A percentile compares a stretch with the other conserved stretches of the same genome.
Conservation (phyloP, 2,329 filamentous ascomycete species). For the Apiospora kogelbergensis region DNA sequence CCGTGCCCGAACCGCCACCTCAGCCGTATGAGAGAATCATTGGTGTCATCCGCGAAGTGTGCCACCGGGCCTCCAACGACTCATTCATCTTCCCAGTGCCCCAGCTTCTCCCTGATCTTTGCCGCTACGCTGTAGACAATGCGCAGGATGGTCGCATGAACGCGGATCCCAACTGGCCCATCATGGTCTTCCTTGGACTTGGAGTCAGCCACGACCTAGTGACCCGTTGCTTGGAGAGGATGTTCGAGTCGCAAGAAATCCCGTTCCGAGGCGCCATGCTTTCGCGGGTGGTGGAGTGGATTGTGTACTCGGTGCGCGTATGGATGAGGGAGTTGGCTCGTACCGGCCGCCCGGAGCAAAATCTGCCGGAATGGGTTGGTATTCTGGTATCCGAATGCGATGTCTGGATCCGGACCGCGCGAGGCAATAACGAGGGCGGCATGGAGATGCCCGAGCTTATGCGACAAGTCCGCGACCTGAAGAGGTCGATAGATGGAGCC, state of each 20-base stretch:
- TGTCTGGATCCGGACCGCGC: conserved; percentile 40
- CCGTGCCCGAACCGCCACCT: conserved; percentile 39
- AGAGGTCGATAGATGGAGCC: conserved; percentile 44
- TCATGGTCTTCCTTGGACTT: conserved; percentile 55
- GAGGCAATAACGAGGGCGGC: conserved; percentile 42
- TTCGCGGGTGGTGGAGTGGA: conserved; percentile 54
- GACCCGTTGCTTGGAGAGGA: conserved; percentile 53
- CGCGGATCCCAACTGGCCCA: conserved; percentile 57
- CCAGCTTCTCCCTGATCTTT: conserved; percentile 60
- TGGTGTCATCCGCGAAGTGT: conserved; percentile 62
- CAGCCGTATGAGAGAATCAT: conserved; percentile 72
- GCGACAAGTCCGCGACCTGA: conserved; percentile 41
- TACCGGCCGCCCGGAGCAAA: conserved; percentile 27
- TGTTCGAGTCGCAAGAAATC: conserved; percentile 59
- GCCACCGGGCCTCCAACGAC: conserved; percentile 63
- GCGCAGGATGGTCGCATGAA: conserved; percentile 58
- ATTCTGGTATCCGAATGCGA: conserved; percentile 51
- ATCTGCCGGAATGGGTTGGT: conserved; percentile 30
- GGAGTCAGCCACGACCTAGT: conserved; percentile 58
- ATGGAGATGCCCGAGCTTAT: conserved; percentile 44
- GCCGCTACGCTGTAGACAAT: conserved; percentile 60
- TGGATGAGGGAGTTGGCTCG: conserved; percentile 44
- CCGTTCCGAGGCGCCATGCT: conserved; percentile 54
- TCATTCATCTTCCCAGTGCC: conserved; percentile 66
- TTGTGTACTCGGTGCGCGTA: conserved; percentile 45